Evolutionary conservation across 441 rosid species (phyloP), one percentile per base, ranked within the genome.

Genomic region (Geranium incanum): DNA sequence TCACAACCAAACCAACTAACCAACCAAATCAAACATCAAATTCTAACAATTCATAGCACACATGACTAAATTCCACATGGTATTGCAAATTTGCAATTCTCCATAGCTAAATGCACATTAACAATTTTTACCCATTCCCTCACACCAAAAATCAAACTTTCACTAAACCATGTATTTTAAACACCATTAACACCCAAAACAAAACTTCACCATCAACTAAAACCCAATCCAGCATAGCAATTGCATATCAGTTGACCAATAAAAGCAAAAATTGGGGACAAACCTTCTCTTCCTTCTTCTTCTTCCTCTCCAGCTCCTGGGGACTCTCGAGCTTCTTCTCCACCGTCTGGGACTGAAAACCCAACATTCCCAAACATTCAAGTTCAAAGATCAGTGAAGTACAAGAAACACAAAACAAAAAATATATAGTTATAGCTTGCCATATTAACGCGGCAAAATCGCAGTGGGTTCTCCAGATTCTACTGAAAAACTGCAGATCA

Each of bases 251-350:
- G 68, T 50, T 62, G 41, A 36, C 68, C 4, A 45, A 2, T 37
- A 0, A 16, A 16, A 59, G 68, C 16, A n/a, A 37, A 28, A 28
- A 13, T 7, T 23, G 55, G 1, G 6, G 3, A 43, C 4, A 63
- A 72, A 90, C 95, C 88, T 90, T 92, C 70, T 92, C 97, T 71
- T 92, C 97, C 71, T 92, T 94, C 83, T 86, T 94, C 91, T 90
- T 90, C 88, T 94, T 88, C 41, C 94, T 82, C 78, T 93, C 98
- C 12, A 85, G 83, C 15, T 93, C 98, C 75, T 91, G 92, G 28
- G 78, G 85, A 3, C 78, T 80, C 62, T 69, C 77, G 0, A 68
- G 73, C 81, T 84, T 85, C 71, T 78, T 78, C 76, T 88, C 93
- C 41, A 84, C n/a, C 55, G 12, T 66, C 68, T 80, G 87, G 13